phyloP scores from a whole-genome alignment of 148 eudicot species.

The Rhododendron vialii region DNA sequence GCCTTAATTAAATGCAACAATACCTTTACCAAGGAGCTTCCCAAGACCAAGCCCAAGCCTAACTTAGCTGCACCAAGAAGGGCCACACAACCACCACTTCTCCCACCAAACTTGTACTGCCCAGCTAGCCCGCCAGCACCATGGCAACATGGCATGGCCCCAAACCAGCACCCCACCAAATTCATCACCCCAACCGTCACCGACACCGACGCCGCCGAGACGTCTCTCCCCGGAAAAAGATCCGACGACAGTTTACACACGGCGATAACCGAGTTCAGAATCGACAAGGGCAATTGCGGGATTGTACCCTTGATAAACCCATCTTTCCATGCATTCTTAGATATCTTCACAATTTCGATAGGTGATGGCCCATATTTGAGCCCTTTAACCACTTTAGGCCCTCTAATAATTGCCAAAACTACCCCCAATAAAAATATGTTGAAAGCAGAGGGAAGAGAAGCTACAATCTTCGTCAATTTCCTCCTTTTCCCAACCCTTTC shows the following conservation, averaged over 20 bases:
- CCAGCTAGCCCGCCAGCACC: constrained; percentile 96
- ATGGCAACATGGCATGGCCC: constrained; percentile 87
- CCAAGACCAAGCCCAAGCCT: constrained; percentile 57
- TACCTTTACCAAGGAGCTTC: constrained; percentile 52
- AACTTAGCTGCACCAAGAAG: constrained; percentile 61
- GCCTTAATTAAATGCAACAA: neutral
- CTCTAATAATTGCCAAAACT: constrained; percentile 30
- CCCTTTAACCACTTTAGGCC: neutral
- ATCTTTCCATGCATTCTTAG: constrained; percentile 72
- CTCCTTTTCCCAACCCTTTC: neutral
- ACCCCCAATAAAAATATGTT: constrained; percentile 66
- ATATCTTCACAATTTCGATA: constrained; percentile 36
- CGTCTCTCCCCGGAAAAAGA: constrained; percentile 55
- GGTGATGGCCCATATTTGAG: neutral
- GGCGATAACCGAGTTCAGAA: constrained; percentile 83
- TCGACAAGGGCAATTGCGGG: constrained; percentile 74
- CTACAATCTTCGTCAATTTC: constrained; percentile 38
- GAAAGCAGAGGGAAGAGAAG: constrained; percentile 69
- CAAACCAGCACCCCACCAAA: constrained; percentile 87
- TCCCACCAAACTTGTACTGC: constrained; percentile 22
- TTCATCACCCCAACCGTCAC: constrained; percentile 79
- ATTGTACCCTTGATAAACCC: constrained; percentile 83
- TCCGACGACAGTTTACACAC: constrained; percentile 74
- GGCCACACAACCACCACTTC: constrained; percentile 86
- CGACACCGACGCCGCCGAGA: constrained; percentile 70